Conservation (phyloP, 805 yeast species). For the Lachancea meyersii region DNA sequence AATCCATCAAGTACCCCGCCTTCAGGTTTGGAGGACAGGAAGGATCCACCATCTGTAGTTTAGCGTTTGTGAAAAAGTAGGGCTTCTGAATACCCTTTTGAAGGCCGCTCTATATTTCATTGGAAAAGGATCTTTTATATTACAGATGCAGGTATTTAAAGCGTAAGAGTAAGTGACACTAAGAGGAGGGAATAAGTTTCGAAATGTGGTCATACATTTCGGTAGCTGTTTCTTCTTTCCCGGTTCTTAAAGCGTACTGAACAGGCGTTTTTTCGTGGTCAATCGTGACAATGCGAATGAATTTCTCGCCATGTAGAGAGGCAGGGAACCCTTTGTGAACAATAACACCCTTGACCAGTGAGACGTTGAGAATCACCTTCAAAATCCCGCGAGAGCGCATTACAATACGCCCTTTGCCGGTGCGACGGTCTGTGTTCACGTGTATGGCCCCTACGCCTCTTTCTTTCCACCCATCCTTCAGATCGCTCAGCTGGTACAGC, state of each 20-base stretch:
- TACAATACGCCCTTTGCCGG: slow-evolving; percentile 57
- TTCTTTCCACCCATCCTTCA: slow-evolving; percentile 88
- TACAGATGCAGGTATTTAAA: slow-evolving; percentile 4
- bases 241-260: slow-evolving; percentile 77
- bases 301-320: slow-evolving; percentile 77
- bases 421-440: slow-evolving; percentile 46
- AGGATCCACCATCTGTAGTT: slow-evolving; percentile 83
- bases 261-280: slow-evolving; percentile 60
- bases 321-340: slow-evolving; percentile 78
- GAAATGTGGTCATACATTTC: slow-evolving; percentile 42
- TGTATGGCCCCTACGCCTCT: slow-evolving; percentile 88
- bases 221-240: slow-evolving; percentile 53
- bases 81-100: too few relatives aligned
- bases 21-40: slow-evolving; percentile 85
- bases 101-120: too few relatives aligned
- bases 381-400: slow-evolving; percentile 88
- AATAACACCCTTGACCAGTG: slow-evolving; percentile 55
- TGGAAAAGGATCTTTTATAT: slow-evolving; percentile 5
- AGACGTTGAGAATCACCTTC: slow-evolving; percentile 73
- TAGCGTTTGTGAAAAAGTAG: slow-evolving; percentile 56
- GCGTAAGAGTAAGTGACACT: slow-evolving; percentile 1
- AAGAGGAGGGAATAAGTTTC: slow-evolving; percentile 9
- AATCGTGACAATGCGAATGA: slow-evolving; percentile 64
- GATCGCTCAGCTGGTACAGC: slow-evolving; percentile 63
- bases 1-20: slow-evolving; percentile 65